Conservation (phyloP, 1,284 basidiomycete species). For the Austroboletus niveus region DNA sequence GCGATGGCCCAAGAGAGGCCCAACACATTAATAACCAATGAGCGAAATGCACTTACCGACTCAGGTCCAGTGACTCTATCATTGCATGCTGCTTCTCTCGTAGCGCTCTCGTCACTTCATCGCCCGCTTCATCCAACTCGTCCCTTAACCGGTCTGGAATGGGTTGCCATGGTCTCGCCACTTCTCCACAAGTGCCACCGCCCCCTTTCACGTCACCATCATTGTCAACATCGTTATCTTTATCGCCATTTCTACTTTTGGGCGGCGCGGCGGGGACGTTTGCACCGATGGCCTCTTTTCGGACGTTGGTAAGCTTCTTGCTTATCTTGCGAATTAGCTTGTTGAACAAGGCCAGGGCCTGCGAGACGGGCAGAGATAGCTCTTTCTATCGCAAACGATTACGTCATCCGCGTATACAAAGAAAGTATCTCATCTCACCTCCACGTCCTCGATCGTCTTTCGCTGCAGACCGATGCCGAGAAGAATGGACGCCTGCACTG, state of each 20-base stretch:
- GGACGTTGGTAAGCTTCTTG: slow-evolving; percentile 77
- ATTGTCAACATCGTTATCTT: not conserved
- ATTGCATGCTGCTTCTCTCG: slow-evolving; percentile 78
- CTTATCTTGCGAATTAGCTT: slow-evolving; percentile 89
- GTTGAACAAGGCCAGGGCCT: slow-evolving; percentile 88
- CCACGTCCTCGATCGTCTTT: slow-evolving; percentile 88
- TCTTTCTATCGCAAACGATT: slow-evolving; percentile 50
- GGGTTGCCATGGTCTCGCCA: slow-evolving; percentile 43
- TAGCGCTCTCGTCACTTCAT: slow-evolving; percentile 47
- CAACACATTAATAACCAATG: not conserved
- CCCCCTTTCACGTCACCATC: slow-evolving; percentile 7
- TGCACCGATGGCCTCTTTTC: slow-evolving; percentile 72
- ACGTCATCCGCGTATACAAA: not conserved
- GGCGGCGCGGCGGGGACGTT: slow-evolving; percentile 42
- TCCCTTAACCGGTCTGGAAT: slow-evolving; percentile 54
- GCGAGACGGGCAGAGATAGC: slow-evolving; percentile 81
- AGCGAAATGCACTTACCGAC: slow-evolving; percentile 61
- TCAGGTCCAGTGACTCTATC: slow-evolving; percentile 82
- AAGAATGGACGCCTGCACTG: slow-evolving; percentile 86
- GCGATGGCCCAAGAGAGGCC: slow-evolving; percentile 1
- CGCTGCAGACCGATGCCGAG: slow-evolving; percentile 90
- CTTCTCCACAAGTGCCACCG: slow-evolving; percentile 22
- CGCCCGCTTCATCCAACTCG: slow-evolving; percentile 74
- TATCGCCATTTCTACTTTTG: not conserved
- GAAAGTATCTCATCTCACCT: slow-evolving; percentile 45